Base-by-base conservation (phyloP, 805 yeast genomes). In the Candida xiaguanensis region DNA sequence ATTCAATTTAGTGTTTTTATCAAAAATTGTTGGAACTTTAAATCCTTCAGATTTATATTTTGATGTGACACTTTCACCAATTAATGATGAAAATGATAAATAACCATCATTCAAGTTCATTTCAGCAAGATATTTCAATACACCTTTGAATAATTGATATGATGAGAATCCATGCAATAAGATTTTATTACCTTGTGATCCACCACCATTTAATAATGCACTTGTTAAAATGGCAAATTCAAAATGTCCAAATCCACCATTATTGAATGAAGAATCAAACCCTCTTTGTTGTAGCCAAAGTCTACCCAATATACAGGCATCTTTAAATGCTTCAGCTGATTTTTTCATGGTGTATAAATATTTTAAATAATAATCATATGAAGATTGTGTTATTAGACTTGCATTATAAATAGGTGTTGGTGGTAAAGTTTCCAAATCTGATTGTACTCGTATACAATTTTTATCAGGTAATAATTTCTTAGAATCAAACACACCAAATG, bases 251-350 rank as follows among this genome's bases (percentile, higher is more conserved):
- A 93, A 91, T 0, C 98, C 98, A 23, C 86, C 85, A 31, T 75
- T 69, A 13, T 75, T 68, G 23, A 82, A 56, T 12, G 75, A 61
- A 0, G 95, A 78, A 8, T 77, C 71, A 42, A 88, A 78, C 0
- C 95, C 95, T 48, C 95, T 75, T 62, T 93, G 98, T 36, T 78
- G 74, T 30, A 93, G 71, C 99, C 99, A 93, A 40, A 93, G 65
- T 46, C 90, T 75, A 3, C 96, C 96, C 38, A 93, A 70, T 6
- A 82, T 76, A 46, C 89, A 80, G 1, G 99, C 97, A 50, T 90
- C 95, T 46, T 78, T 77, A 61, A 88, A 93, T 11, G 87, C 79
- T 39, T 85, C 90, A 2, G 95, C 77, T 4, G 82, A 65, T 57
- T 84, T 85, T 50, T 84, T 81, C 14, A 85, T 72, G 29, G 85